A percentile compares a stretch with the other conserved stretches of the same genome.
Evolutionary conservation across 257 asterid species (phyloP).

Genomic region (Cordia subcordata): DNA sequence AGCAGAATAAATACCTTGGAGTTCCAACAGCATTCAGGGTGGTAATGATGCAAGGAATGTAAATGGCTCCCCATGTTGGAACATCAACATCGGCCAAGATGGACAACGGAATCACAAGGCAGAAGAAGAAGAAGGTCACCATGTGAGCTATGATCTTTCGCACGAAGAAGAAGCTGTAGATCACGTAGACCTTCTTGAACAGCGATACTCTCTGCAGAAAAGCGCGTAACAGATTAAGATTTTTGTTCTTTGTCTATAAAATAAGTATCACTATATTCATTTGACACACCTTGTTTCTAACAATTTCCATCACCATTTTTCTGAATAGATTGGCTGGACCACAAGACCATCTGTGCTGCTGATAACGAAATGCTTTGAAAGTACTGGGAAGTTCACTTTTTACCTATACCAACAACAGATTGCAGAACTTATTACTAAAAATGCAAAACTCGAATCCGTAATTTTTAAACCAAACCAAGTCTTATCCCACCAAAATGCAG

Average conservation of each 20-base stretch:
- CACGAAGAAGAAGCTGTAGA: constrained; percentile 98
- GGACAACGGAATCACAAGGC: constrained; percentile 45
- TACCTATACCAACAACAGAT: constrained; percentile 32
- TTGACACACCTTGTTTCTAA: constrained; percentile 58
- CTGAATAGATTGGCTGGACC: constrained; percentile 95
- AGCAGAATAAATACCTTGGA: constrained; percentile 90
- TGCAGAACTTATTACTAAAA: neutral
- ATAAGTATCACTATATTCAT: neutral
- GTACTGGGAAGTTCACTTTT: constrained; percentile 96
- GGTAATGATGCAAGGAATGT: constrained; percentile 86
- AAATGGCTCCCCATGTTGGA: constrained; percentile 81
- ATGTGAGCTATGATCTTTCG: constrained; percentile 88
- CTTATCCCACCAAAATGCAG: no score
- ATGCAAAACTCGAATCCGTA: neutral
- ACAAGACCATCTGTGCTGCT: constrained; percentile 98
- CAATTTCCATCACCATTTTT: constrained; percentile 86
- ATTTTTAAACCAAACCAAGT: no score
- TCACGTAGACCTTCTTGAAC: constrained; percentile 87
- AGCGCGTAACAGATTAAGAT: neutral
- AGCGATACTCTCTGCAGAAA: constrained; percentile 66
- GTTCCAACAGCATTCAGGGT: constrained; percentile 86
- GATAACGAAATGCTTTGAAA: constrained; percentile 88
- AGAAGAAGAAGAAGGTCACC: constrained; percentile 68
- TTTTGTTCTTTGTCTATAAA: neutral
- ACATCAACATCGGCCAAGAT: constrained; percentile 48